Conservation (phyloP, 768 basidiomycete species). For the Xerocomellus chrysenteron region DNA sequence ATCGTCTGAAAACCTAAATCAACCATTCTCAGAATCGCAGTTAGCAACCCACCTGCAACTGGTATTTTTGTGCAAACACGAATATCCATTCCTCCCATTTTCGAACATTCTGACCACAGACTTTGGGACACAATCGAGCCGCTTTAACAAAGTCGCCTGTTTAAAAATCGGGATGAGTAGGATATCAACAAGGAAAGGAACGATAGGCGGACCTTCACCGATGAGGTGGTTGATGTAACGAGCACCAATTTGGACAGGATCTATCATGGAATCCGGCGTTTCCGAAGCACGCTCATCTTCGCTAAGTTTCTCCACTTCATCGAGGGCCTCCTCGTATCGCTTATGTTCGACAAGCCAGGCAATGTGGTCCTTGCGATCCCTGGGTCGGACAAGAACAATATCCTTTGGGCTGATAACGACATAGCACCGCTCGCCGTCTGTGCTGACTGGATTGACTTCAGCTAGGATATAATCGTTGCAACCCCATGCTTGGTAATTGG, state of each 20-base stretch:
- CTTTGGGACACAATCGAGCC: constrained; percentile 79
- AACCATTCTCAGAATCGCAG: not conserved
- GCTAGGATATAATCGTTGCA: constrained; percentile 90
- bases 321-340: constrained; percentile 87
- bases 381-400: constrained; percentile 79
- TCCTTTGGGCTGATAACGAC: constrained; percentile 86
- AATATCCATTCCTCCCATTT: constrained; percentile 99
- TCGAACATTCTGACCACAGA: constrained; percentile 74
- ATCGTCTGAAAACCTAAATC: constrained; percentile 53
- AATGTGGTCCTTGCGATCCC: constrained; percentile 89
- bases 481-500: constrained; percentile 77
- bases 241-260: constrained; percentile 71
- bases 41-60: constrained; percentile 61
- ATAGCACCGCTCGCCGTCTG: constrained; percentile 53
- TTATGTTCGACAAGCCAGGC: constrained; percentile 86
- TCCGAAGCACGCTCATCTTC: constrained; percentile 31
- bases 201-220: constrained; percentile 57
- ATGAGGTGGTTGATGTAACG: constrained; percentile 87
- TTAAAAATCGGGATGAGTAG: not conserved
- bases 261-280: constrained; percentile 42
- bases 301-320: constrained; percentile 67
- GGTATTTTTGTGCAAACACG: constrained; percentile 75
- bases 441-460: constrained; percentile 37
- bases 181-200: not conserved
- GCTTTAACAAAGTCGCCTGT: constrained; percentile 72